Evolutionary conservation across 176 grass and related monocot species (phyloP).

Genomic region (Raddia distichophylla): DNA sequence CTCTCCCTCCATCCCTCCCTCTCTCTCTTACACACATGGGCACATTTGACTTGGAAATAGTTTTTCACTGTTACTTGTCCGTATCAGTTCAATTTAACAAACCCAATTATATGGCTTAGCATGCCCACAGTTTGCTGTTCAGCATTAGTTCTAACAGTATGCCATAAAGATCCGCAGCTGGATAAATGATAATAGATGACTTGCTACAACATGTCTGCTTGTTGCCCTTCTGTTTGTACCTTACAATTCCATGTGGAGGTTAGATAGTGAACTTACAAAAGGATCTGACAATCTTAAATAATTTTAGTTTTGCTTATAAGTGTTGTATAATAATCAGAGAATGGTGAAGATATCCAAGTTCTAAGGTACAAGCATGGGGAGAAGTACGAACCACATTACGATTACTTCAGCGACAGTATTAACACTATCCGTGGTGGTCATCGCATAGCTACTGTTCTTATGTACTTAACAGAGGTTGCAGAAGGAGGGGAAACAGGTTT

Average conservation of each 20-base stretch:
- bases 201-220: background rate
- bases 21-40: background rate
- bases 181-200: background rate
- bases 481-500: slow-evolving; percentile 97
- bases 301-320: slow-evolving; percentile 26
- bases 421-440: slow-evolving; percentile 78
- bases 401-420: slow-evolving; percentile 88
- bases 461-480: slow-evolving; percentile 81
- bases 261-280: slow-evolving; percentile 1
- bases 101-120: background rate
- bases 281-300: background rate
- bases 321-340: slow-evolving; percentile 68
- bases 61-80: background rate
- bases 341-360: slow-evolving; percentile 93
- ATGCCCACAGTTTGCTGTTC: background rate
- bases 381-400: slow-evolving; percentile 83
- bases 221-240: slow-evolving; percentile 19
- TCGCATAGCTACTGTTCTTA: slow-evolving; percentile 84
- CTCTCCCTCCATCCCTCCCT: background rate
- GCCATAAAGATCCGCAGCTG: background rate
- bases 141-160: background rate
- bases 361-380: slow-evolving; percentile 74
- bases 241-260: background rate
- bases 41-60: background rate
- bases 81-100: slow-evolving; percentile 10